These are phyloP conservation scores for Mycena latifolia DNA, from an alignment of 768 basidiomycete genomes.

Conservation along the genomic window DNA sequence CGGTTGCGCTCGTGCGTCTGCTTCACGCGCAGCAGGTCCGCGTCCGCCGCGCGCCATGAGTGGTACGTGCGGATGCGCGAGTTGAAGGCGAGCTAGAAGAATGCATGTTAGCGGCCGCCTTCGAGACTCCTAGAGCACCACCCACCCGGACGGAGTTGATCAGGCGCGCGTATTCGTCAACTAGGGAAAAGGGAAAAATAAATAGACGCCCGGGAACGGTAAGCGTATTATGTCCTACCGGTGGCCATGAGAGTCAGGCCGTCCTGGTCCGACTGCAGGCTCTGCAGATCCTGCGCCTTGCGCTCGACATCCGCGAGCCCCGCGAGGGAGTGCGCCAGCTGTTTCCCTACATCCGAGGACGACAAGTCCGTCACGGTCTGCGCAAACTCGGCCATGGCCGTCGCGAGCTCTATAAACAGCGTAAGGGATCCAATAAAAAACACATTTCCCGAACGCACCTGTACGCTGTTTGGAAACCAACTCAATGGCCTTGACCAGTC, in stretches of 20 bases:
- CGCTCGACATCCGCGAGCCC: slow-evolving; percentile 81
- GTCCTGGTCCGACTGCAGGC: slow-evolving; percentile 84
- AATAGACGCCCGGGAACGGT: slow-evolving; percentile 6
- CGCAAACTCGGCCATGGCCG: slow-evolving; percentile 83
- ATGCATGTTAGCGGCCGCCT: slow-evolving; percentile 8
- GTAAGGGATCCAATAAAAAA: not conserved
- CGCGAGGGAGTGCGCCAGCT: slow-evolving; percentile 77
- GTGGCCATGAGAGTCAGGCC: slow-evolving; percentile 85
- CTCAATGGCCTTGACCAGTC: slow-evolving; percentile 90
- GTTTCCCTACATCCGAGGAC: slow-evolving; percentile 79
- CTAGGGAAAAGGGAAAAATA: slow-evolving; percentile 44
- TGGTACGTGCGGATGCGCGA: slow-evolving; percentile 89
- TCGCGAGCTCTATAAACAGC: slow-evolving; percentile 68
- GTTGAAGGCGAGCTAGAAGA: slow-evolving; percentile 82
- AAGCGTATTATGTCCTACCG: slow-evolving; percentile 50
- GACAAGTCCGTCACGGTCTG: slow-evolving; percentile 78
- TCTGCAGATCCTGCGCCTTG: slow-evolving; percentile 80
- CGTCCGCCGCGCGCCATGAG: slow-evolving; percentile 85
- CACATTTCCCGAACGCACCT: slow-evolving; percentile 56
- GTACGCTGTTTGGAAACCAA: slow-evolving; percentile 84
- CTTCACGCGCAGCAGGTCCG: slow-evolving; percentile 77
- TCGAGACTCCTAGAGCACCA: slow-evolving; percentile 19
- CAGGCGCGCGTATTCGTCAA: slow-evolving; percentile 94
- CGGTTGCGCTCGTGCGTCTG: slow-evolving; percentile 86
- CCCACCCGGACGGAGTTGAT: slow-evolving; percentile 88